A percentile compares a stretch with the other conserved stretches of the same genome.
These are phyloP conservation scores for Trichophyton schoenleinii DNA, from an alignment of 2,329 filamentous ascomycete genomes.

Conservation along the genomic window DNA sequence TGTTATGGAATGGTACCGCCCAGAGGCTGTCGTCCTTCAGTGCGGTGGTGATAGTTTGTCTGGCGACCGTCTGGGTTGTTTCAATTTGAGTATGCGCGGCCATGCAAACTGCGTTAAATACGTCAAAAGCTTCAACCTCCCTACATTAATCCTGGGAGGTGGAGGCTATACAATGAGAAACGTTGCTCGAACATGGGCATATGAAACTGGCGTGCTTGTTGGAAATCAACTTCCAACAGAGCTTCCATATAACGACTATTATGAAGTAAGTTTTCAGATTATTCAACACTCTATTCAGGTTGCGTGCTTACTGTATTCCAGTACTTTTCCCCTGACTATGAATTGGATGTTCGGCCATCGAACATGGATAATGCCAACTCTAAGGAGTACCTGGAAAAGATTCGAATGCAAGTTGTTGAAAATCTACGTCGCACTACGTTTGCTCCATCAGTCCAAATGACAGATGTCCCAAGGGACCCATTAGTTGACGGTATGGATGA, in stretches of 20 bases:
- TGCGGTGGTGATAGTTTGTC: slow-evolving; percentile 57
- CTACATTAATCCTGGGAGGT: slow-evolving; percentile 53
- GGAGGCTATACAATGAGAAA: slow-evolving; percentile 60
- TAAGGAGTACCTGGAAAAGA: slow-evolving; percentile 55
- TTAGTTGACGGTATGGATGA: slow-evolving; percentile 46
- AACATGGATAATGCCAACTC: slow-evolving; percentile 64
- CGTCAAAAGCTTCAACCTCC: slow-evolving; percentile 55
- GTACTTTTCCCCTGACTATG: slow-evolving; percentile 59
- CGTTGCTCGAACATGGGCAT: slow-evolving; percentile 49
- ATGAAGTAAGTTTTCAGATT: slow-evolving; percentile 43
- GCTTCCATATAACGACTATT: slow-evolving; percentile 96
- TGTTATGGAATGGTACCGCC: slow-evolving; percentile 57
- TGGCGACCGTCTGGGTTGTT: slow-evolving; percentile 55
- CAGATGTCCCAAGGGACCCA: slow-evolving; percentile 48
- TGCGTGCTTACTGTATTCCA: slow-evolving; percentile 17
- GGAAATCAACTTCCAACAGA: slow-evolving; percentile 67
- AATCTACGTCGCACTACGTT: slow-evolving; percentile 52
- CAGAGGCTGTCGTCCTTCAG: slow-evolving; percentile 55
- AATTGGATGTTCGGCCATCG: slow-evolving; percentile 55
- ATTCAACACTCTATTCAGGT: background rate
- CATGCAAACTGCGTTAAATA: slow-evolving; percentile 59
- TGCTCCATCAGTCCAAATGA: slow-evolving; percentile 52
- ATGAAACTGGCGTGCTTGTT: slow-evolving; percentile 68
- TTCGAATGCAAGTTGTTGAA: slow-evolving; percentile 52
- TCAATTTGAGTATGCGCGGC: slow-evolving; percentile 58